Percentiles rank a stretch among this genome's conserved stretches.
Evolutionary conservation across 129 eudicot genomes (phyloP).

Genomic region (Arctium minus): DNA sequence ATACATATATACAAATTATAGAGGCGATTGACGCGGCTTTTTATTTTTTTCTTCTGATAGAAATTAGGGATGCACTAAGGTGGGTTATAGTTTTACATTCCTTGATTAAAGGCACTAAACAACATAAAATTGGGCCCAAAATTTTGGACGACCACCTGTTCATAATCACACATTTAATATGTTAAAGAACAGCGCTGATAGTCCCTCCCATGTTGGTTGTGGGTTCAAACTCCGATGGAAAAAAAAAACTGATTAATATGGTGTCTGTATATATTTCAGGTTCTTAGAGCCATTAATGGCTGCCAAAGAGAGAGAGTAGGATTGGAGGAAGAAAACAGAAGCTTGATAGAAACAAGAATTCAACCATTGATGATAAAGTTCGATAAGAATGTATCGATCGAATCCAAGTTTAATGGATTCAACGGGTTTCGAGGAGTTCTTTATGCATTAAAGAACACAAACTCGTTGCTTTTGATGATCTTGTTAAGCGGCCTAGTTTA

Average conservation of each 20-base stretch:
- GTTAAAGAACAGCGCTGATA: too few relatives aligned
- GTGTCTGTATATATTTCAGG: slow-evolving; percentile 24
- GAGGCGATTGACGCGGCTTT: too few relatives aligned
- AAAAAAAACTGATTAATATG: background rate
- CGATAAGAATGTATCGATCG: slow-evolving; percentile 39
- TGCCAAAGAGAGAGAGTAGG: slow-evolving; percentile 62
- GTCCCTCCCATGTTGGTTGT: too few relatives aligned
- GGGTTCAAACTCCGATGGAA: too few relatives aligned
- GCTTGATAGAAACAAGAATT: slow-evolving; percentile 45
- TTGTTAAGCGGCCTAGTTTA: slow-evolving; percentile 44
- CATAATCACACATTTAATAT: too few relatives aligned
- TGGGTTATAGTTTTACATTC: too few relatives aligned
- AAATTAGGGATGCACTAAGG: too few relatives aligned
- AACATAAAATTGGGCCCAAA: too few relatives aligned
- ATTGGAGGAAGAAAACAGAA: slow-evolving; percentile 54
- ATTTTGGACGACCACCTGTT: too few relatives aligned
- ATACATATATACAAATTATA: too few relatives aligned
- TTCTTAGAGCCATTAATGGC: slow-evolving; percentile 59
- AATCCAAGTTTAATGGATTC: slow-evolving; percentile 55
- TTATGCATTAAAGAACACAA: slow-evolving; percentile 49
- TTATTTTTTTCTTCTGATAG: too few relatives aligned
- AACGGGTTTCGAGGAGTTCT: slow-evolving; percentile 59
- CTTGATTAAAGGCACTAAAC: too few relatives aligned
- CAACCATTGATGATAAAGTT: slow-evolving; percentile 46
- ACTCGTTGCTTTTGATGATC: slow-evolving; percentile 46